phyloP scores from a whole-genome alignment of 225 moss, liverwort and hornwort genomes.

The Sphagnum contortum region DNA sequence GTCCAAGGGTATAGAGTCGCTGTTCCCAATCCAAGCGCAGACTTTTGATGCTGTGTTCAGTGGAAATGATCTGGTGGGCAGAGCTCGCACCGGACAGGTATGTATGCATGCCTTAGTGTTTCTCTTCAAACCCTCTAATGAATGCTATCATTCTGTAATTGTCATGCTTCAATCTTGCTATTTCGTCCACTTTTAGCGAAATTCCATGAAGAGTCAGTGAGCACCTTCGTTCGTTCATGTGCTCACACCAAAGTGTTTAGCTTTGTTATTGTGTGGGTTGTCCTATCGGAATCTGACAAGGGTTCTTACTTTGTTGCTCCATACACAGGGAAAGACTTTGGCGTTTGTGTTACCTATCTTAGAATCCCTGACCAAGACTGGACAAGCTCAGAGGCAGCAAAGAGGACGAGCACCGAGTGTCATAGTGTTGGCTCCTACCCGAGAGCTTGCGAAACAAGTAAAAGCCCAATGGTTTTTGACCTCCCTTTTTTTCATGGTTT shows the following conservation, averaged over 20 bases:
- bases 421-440: constrained; percentile 82
- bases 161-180: not conserved
- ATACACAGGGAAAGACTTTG: constrained; percentile 66
- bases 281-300: no score
- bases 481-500: not conserved
- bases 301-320: no score
- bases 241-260: no score
- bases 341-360: constrained; percentile 90
- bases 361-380: constrained; percentile 61
- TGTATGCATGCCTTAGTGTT: not conserved
- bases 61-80: constrained; percentile 85
- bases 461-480: not conserved
- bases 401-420: constrained; percentile 53
- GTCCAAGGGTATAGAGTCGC: constrained; percentile 70
- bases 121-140: no score
- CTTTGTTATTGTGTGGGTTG: no score
- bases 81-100: constrained; percentile 92
- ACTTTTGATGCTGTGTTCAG: constrained; percentile 72
- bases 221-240: no score
- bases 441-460: constrained; percentile 87
- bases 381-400: constrained; percentile 26
- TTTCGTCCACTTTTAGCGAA: no score
- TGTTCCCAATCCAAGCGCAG: constrained; percentile 84
- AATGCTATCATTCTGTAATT: not conserved
- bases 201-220: no score